phyloP scores from a whole-genome alignment of 345 rosid species.

The Raphanus sativus region DNA sequence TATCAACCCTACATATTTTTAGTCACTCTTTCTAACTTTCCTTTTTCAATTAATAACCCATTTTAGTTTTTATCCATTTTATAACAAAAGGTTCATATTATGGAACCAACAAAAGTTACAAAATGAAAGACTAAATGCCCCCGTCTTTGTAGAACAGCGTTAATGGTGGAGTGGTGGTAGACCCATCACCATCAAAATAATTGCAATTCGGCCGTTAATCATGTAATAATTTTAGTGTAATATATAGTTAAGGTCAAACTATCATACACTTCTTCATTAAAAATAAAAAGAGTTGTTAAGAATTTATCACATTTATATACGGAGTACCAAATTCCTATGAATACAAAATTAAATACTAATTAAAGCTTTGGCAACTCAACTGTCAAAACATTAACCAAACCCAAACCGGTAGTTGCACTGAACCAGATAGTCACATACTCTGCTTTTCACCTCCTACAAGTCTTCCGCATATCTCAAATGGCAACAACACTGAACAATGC shows the following conservation, averaged over 20 bases:
- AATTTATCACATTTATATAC: neutral
- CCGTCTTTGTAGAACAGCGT: neutral
- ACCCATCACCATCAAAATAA: slow-evolving; percentile 32
- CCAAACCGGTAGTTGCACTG: slow-evolving; percentile 11
- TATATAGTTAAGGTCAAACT: slow-evolving; percentile 6
- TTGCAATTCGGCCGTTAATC: slow-evolving; percentile 29
- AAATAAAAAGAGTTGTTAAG: neutral
- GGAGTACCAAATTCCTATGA: neutral
- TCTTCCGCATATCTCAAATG: neutral
- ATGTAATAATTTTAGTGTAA: slow-evolving; percentile 7
- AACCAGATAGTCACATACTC: slow-evolving; percentile 4
- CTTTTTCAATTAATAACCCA: slow-evolving; percentile 6
- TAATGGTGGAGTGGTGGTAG: slow-evolving; percentile 29
- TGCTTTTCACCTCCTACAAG: slow-evolving; percentile 14
- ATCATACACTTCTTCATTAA: neutral
- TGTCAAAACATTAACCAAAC: slow-evolving; percentile 12
- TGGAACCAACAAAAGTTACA: neutral
- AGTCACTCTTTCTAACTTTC: slow-evolving; percentile 12
- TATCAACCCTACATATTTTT: slow-evolving; percentile 36
- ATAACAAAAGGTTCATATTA: neutral
- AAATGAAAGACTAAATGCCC: neutral
- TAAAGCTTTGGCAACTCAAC: neutral
- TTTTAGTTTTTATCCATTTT: slow-evolving; percentile 24
- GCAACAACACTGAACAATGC: slow-evolving; percentile 1
- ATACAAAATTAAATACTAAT: neutral